Evolutionary conservation across 306 rosid species (phyloP), one percentile per base, ranked within the genome.

Genomic region (Trichosanthes truncata): DNA sequence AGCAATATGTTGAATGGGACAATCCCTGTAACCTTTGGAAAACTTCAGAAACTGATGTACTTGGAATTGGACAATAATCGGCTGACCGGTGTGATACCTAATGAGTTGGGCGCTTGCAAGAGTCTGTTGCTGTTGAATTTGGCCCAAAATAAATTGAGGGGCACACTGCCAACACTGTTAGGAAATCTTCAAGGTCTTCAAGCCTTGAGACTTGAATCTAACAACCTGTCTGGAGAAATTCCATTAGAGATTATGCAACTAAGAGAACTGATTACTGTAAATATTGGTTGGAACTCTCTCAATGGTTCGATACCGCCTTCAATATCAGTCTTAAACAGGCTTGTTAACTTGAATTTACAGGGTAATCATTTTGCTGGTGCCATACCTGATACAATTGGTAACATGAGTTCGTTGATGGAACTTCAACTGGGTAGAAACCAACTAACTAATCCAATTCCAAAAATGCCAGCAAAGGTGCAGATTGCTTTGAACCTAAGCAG

Each of bases 401-500:
- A 4, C 65, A 76, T 92, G 83, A 0, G 0, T 4, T 2, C 1
- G 1, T 87, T 92, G 53, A 3, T 88, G 13, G 98, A 91, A 31
- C 90, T 92, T 79, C 97, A 90, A 76, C 93, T 95, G 49, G 97
- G 93, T 48, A 17, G 73, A 67, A 95, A 95, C 81, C 82, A 55
- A 10, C 77, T 95, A 21, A 86, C 81, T 3, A 92, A 92, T 68
- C 4, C 1, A 23, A 89, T 95, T 84, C 97, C 97, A 40, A 18
- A 0, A 41, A 89, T 95, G 98, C 93, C 96, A 18, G 0, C 0
- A n/a, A 78, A 0, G 62, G 83, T 95, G 61, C 96, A 90, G 87
- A 83, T 87, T 81, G 76, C 88, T 25, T 74, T 95, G 89, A 91
- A 95, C 84, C 96, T 95, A 79, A 93, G 98, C 79, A 84, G 79